Conservation (phyloP, 768 basidiomycete species). For the Trametes meyenii region DNA sequence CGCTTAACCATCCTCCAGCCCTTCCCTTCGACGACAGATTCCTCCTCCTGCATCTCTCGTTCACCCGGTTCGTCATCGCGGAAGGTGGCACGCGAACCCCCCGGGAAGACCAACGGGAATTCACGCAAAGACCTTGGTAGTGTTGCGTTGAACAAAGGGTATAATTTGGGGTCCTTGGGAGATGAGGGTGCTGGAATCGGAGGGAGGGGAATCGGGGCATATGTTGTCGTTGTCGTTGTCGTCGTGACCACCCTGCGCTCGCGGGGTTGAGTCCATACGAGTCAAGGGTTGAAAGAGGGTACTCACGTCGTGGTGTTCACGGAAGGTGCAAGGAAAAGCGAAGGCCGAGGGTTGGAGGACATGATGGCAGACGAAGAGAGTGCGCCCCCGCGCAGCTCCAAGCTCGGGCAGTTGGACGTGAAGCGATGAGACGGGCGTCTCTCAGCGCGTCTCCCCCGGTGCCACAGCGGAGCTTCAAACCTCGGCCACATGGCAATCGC, state of each 20-base stretch:
- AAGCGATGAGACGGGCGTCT: constrained; percentile 21
- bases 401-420: constrained; percentile 24
- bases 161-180: constrained; percentile 78
- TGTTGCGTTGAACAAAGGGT: constrained; percentile 74
- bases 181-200: constrained; percentile 68
- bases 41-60: constrained; percentile 72
- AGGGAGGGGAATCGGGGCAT: constrained; percentile 85
- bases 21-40: constrained; percentile 61
- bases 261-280: constrained; percentile 1
- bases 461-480: constrained; percentile 27
- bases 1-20: constrained; percentile 79
- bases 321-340: constrained; percentile 75
- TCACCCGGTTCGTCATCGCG: constrained; percentile 67
- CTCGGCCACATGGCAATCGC: neutral
- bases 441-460: constrained; percentile 14
- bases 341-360: constrained; percentile 66
- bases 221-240: constrained; percentile 88
- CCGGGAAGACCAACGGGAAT: constrained; percentile 81
- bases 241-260: constrained; percentile 77
- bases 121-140: constrained; percentile 73
- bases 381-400: constrained; percentile 25
- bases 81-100: constrained; percentile 80
- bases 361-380: constrained; percentile 45
- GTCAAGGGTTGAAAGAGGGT: constrained; percentile 1
- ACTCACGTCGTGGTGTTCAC: constrained; percentile 84